Percentiles rank a stretch among this genome's conserved stretches.
These are phyloP conservation scores for Pythium catenulatum DNA, from an alignment of 352 stramenopile species.

Conservation along the genomic window DNA sequence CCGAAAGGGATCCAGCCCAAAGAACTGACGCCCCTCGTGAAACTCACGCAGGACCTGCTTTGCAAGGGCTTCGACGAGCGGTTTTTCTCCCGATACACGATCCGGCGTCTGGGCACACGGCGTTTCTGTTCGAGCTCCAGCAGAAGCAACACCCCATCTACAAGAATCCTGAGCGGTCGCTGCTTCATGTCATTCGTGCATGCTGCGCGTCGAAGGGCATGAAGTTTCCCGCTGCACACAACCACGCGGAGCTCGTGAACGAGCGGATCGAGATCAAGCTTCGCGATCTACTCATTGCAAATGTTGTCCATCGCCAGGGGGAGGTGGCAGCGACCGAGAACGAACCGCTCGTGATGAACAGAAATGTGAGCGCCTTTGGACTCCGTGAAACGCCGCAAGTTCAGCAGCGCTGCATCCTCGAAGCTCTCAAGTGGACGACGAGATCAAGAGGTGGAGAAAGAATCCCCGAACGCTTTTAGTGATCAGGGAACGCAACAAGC, in stretches of 20 bases:
- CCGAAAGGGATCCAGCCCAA: too few relatives aligned
- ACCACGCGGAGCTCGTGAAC: not conserved
- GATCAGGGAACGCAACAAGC: too few relatives aligned
- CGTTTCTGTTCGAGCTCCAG: not conserved
- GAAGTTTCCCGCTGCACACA: not conserved
- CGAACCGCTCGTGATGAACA: too few relatives aligned
- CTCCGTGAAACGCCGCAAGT: not conserved
- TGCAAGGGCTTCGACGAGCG: too few relatives aligned
- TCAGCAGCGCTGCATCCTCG: too few relatives aligned
- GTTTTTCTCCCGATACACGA: too few relatives aligned
- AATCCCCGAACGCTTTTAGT: not conserved
- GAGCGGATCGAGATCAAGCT: not conserved
- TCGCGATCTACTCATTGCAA: not conserved
- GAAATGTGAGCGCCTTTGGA: not conserved
- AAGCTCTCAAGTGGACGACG: not conserved
- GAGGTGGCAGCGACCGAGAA: too few relatives aligned
- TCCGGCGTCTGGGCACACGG: too few relatives aligned
- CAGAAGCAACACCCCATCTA: not conserved
- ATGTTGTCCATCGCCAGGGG: too few relatives aligned
- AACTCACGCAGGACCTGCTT: too few relatives aligned
- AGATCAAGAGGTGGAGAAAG: not conserved
- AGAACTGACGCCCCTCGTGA: too few relatives aligned
- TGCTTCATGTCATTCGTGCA: not conserved
- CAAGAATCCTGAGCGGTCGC: not conserved
- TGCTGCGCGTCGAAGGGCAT: not conserved